Percentiles rank a stretch among this genome's conserved stretches.
These are phyloP conservation scores for Pythium dissotocum DNA, from an alignment of 352 stramenopile genomes.

Conservation along the genomic window DNA sequence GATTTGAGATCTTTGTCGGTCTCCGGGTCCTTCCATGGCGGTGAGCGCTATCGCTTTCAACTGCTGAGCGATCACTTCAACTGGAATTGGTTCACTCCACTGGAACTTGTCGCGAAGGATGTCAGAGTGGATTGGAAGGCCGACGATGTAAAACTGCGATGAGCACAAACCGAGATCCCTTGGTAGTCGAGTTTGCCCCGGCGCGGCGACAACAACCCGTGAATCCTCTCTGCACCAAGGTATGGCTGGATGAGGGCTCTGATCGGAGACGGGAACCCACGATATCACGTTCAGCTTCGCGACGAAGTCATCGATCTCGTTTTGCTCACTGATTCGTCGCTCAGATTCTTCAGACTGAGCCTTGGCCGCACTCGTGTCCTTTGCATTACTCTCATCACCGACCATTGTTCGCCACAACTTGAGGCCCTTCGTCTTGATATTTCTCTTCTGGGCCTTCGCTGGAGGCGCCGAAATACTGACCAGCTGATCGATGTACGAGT, in stretches of 20 bases:
- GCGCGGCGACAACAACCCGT: constrained; percentile 45
- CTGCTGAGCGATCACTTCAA: constrained; percentile 49
- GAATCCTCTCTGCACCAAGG: constrained; percentile 45
- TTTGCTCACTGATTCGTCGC: constrained; percentile 33
- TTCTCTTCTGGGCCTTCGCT: constrained; percentile 34
- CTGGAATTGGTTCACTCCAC: constrained; percentile 42
- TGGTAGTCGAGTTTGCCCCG: constrained; percentile 18
- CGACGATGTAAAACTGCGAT: constrained; percentile 63
- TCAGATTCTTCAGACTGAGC: constrained; percentile 34
- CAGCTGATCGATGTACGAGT: constrained; percentile 57
- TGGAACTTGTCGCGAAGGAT: constrained; percentile 41
- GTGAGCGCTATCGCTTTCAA: constrained; percentile 48
- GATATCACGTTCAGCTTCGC: constrained; percentile 52
- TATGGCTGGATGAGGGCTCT: constrained; percentile 34
- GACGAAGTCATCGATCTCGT: constrained; percentile 68
- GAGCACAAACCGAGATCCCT: constrained; percentile 65
- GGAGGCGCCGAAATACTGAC: constrained; percentile 31
- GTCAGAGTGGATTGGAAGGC: constrained; percentile 41
- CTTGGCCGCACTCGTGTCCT: not conserved
- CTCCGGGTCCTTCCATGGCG: constrained; percentile 9
- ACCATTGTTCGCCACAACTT: constrained; percentile 56
- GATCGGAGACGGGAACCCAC: constrained; percentile 58
- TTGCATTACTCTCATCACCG: constrained; percentile 29
- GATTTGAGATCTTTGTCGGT: constrained; percentile 31
- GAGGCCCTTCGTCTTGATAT: constrained; percentile 53